A percentile compares a stretch with the other conserved stretches of the same genome.
Conservation (phyloP, 225 moss, liverwort and hornwort species). For the Anthoceros angustus region DNA sequence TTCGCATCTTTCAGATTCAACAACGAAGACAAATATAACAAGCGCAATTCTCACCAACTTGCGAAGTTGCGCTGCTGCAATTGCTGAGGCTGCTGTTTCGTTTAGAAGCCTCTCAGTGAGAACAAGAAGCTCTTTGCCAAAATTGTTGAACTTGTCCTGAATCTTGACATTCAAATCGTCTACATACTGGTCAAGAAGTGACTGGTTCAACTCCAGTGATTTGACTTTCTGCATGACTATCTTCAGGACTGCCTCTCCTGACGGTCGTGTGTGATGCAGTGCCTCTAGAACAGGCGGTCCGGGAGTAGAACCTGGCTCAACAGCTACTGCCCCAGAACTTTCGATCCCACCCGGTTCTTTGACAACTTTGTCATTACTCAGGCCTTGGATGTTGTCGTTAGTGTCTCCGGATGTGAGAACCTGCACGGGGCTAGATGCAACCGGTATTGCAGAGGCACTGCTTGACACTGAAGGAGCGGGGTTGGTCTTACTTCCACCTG, state of each 20-base stretch:
- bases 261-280: constrained; percentile 28
- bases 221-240: constrained; percentile 95
- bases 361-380: constrained; percentile 1
- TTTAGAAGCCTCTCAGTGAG: constrained; percentile 45
- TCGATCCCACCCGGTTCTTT: neutral
- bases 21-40: neutral
- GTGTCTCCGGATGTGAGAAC: neutral
- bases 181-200: constrained; percentile 67
- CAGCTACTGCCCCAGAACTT: constrained; percentile 17
- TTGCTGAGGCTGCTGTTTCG: constrained; percentile 48
- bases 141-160: constrained; percentile 62
- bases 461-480: neutral
- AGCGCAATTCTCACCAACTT: constrained; percentile 31
- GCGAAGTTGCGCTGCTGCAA: constrained; percentile 47
- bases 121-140: constrained; percentile 65
- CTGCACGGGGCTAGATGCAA: neutral
- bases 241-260: constrained; percentile 41
- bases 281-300: constrained; percentile 13
- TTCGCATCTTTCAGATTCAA: neutral
- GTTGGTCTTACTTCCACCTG: constrained; percentile 7
- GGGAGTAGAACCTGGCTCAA: constrained; percentile 18
- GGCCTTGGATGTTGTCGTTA: neutral
- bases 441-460: neutral
- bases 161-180: constrained; percentile 76
- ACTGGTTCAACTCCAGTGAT: constrained; percentile 70